These are phyloP conservation scores for Podospora didyma DNA, from an alignment of 495 filamentous ascomycete genomes.

Conservation along the genomic window DNA sequence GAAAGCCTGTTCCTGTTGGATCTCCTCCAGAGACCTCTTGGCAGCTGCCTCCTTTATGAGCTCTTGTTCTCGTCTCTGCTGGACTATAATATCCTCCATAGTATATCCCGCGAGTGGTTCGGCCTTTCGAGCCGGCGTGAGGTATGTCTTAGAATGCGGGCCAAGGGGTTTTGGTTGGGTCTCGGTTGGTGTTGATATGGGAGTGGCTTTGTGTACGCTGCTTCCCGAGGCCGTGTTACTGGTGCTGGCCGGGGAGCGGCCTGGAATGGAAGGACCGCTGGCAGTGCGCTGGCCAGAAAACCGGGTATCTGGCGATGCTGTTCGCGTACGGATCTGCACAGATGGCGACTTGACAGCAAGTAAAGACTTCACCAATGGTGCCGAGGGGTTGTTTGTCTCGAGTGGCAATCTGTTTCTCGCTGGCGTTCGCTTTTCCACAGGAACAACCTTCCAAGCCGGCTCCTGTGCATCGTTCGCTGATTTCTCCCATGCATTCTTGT, in stretches of 20 bases:
- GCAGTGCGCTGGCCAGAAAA: conserved; percentile 46
- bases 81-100: conserved; percentile 82
- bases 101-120: conserved; percentile 63
- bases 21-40: conserved; percentile 84
- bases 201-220: conserved; percentile 10
- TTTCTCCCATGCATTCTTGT: conserved; percentile 34
- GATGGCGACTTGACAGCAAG: conserved; percentile 29
- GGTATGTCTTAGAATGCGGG: conserved; percentile 50
- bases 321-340: conserved; percentile 35
- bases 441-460: conserved; percentile 65
- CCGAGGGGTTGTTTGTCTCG: conserved; percentile 44
- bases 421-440: conserved; percentile 26
- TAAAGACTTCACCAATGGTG: conserved; percentile 37
- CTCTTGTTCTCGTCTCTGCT: conserved; percentile 83
- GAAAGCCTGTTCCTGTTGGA: conserved; percentile 94
- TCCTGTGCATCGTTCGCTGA: conserved; percentile 26
- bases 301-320: conserved; percentile 53
- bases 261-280: conserved; percentile 8
- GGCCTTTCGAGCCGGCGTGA: conserved; percentile 38
- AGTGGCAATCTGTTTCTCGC: conserved; percentile 26
- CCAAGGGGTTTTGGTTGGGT: conserved; percentile 23
- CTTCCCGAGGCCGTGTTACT: conserved; percentile 8
- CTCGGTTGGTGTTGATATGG: background rate
- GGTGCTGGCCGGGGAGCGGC: conserved; percentile 2
- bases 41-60: conserved; percentile 75